Evolutionary conservation across 108 stramenopile species (phyloP), one percentile per base, ranked within the genome.

Genomic region (Nitzschia putrida): DNA sequence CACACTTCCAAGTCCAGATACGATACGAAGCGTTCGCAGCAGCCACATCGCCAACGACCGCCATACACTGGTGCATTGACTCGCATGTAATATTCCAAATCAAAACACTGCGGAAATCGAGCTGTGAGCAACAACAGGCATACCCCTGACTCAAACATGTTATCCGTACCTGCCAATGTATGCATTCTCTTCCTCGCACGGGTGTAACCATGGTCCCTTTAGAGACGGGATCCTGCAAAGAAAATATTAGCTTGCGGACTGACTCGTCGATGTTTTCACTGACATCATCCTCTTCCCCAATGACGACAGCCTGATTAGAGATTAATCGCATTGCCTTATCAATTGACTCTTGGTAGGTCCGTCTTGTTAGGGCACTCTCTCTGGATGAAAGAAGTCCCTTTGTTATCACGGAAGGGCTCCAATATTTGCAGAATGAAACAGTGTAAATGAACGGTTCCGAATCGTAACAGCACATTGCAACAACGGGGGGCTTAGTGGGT

Each of bases 31-130:
- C 42, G 51, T 52, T 80, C 83, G 47, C 83, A 84, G 20, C 57
- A 58, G 24, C 56, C 71, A 60, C 92, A 94, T 57, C 82, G 66
- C 93, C 93, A 94, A 47, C 93, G 72, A 5, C 77, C 77, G n/a
- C 88, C 90, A 51, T 64, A 50, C 14, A 85, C 82, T 34, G 39
- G 63, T 16, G 75, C 51, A 73, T 90, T 88, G 3, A 66, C 53
- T 16, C 64, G 44, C 59, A 94, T 59, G 53, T 74, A 94, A 43
- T 76, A 81, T 24, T 58, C 42, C 26, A 91, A 68, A 76, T 94
- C 89, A 77, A 94, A 88, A 64, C 84, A 85, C 79, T 83, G 53
- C 22, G 37, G 10, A 1, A 22, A 20, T 26, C 11, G 53, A 11
- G 5, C 11, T 8, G 38, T 21, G 21, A 16, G 14, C 13, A 24